Base-by-base conservation (phyloP, 2,329 filamentous ascomycete species). In the Pyrenochaeta sp. region DNA sequence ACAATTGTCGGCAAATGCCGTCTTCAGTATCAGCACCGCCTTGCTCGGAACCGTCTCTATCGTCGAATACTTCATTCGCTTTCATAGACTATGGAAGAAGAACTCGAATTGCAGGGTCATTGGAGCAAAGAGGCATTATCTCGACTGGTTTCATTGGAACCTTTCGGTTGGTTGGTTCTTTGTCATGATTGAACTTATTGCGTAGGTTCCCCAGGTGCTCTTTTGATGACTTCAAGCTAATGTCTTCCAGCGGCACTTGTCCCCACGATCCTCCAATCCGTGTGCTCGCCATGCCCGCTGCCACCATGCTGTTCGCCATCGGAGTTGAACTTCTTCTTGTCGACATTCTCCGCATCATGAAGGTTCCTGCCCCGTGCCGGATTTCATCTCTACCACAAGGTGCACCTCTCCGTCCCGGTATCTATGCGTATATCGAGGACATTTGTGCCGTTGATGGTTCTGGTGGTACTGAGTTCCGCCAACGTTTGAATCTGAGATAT, bases 71-170 rank as follows among this genome's bases (percentile, higher is more conserved):
- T 75, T 78, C 41, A 52, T 81, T 10, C 74, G 77, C 4, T 76
- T 77, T 47, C 67, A 64, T 44, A 63, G 78, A 15, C 59, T 83
- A 17, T 81, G 73, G 72, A 77, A 73, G 62, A 78, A 80, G 58
- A 63, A 69, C 42, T 81, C 77, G 35, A 78, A 69, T 7, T 82
- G 80, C 54, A 74, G 79, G 15, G 77, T 81, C 29, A 77, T 79
- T 44, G 75, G 75, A 10, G 75, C 74, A 3, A 56, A 71, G 35
- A 63, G 77, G 34, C 64, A 60, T 44, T 74, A 74, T 44, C 69
- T 82, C 11, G 80, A 83, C 45, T 81, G 75, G 72, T 82, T 82
- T 60, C 80, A 82, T 44, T 82, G 79, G 80, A 81, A 81, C 51
- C 74, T 81, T 31, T 76, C 75, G 3, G 56, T 81, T 3, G 78